Evolutionary conservation across 179 eudicot genomes (phyloP), one percentile per base, ranked within the genome.

Genomic region (Beta lomatogona): DNA sequence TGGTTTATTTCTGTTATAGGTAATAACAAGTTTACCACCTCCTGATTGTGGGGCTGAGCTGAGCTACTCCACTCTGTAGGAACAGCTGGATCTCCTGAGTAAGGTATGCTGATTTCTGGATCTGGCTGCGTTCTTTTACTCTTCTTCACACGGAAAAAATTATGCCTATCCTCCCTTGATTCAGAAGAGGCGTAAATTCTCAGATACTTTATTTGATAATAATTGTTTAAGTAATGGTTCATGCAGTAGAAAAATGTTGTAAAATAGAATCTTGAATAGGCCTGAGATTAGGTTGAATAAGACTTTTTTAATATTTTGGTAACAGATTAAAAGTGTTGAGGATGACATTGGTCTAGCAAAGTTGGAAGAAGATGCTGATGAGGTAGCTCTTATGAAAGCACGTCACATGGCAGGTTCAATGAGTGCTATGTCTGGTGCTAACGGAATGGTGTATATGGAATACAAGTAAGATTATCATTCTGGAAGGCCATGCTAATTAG

Each of bases 361-460:
- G 85, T 83, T 96, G 87, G 99, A 94, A 70, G 98, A 96, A 75
- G 99, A 96, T 86, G 80, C 91, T 18, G 99, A 96, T 83, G 99
- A 88, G 76, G 82, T 94, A 50, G 94, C 99, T 75, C 92, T 92
- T 12, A 91, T 89, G 59, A 96, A 91, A 85, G 98, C 94, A 46
- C 93, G 97, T 63, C 97, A 97, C 36, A 81, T 86, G 9, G 84
- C 63, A 60, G 97, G 97, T 28, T 93, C 99, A 46, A 94, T 96
- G 99, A 96, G 99, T 85, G 89, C 90, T 81, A 93, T 96, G 97
- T 96, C 99, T 0, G 99, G 98, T 75, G 97, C 99, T n/a, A 87
- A 59, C 59, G 97, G 99, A 73, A 94, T 89, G 97, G 89, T 92
- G 67, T 96, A 94, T 85, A 93, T 94, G 97, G 99, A 96, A 85